Conservation (phyloP, 352 stramenopile species). For the Aphanomyces stellatus region DNA sequence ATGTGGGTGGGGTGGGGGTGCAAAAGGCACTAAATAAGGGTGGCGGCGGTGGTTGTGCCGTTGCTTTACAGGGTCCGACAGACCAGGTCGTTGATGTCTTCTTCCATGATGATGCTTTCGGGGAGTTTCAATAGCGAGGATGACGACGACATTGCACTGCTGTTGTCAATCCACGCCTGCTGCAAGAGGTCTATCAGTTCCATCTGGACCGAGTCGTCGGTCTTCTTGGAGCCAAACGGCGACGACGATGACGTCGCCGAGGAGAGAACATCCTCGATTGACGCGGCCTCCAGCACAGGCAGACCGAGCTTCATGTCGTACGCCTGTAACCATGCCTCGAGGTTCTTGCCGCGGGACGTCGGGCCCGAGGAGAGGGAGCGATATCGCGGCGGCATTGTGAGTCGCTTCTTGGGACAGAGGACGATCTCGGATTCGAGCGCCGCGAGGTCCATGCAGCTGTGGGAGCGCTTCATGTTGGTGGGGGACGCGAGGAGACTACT, state of each 20-base stretch:
- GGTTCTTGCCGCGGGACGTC: neutral
- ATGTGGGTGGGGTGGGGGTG: too few relatives aligned
- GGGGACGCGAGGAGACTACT: too few relatives aligned
- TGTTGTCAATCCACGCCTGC: constrained; percentile 5
- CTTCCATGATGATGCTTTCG: too few relatives aligned
- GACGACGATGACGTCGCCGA: neutral
- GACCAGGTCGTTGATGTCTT: too few relatives aligned
- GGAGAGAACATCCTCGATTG: neutral
- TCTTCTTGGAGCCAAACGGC: neutral
- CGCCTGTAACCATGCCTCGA: constrained; percentile 6
- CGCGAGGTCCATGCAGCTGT: constrained; percentile 16
- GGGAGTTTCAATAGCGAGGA: too few relatives aligned
- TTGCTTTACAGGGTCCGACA: too few relatives aligned
- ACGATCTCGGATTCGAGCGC: neutral
- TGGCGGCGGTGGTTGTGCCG: too few relatives aligned
- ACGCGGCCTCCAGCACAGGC: neutral
- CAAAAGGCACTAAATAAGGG: too few relatives aligned
- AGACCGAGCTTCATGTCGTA: neutral
- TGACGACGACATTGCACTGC: too few relatives aligned
- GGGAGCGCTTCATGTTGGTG: constrained; percentile 9
- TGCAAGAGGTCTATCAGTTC: constrained; percentile 11
- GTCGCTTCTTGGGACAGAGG: neutral
- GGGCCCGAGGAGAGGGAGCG: constrained; percentile 2
- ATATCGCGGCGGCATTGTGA: constrained; percentile 1
- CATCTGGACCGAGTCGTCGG: constrained; percentile 8